Percentiles rank a stretch among this genome's conserved stretches.
phyloP scores from a whole-genome alignment of 345 rosid species.

The Murraya koenigii region DNA sequence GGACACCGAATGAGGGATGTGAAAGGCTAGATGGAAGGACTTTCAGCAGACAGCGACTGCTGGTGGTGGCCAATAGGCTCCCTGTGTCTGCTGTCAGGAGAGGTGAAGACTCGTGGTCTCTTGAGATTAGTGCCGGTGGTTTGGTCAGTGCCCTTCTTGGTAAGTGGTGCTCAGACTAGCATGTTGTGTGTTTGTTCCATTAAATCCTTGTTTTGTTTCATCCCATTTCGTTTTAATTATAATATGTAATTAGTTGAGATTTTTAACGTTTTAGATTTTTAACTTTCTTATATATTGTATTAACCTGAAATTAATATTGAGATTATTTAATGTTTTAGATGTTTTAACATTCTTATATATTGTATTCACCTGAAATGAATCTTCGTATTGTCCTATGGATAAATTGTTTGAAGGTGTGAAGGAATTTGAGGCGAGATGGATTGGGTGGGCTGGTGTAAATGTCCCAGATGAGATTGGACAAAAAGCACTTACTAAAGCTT shows the following conservation, averaged over 20 bases:
- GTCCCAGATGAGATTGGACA: conserved; percentile 97
- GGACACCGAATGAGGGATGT: conserved; percentile 41
- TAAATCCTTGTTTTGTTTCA: neutral
- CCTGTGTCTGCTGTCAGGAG: conserved; percentile 96
- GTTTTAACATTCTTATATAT: neutral
- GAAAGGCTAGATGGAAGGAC: conserved; percentile 72
- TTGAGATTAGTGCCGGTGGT: conserved; percentile 98
- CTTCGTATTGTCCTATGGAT: conserved; percentile 34
- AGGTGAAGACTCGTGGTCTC: conserved; percentile 93
- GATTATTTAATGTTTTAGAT: neutral
- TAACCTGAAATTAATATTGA: conserved; percentile 9
- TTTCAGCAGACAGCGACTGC: conserved; percentile 64
- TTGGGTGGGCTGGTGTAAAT: conserved; percentile 99
- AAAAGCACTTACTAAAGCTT: conserved; percentile 86
- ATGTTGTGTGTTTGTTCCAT: neutral
- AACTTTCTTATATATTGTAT: conserved; percentile 2
- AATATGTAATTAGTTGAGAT: neutral
- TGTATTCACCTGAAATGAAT: conserved; percentile 11
- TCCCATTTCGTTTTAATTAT: neutral
- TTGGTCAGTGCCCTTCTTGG: conserved; percentile 95
- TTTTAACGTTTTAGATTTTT: neutral
- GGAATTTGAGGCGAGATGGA: conserved; percentile 99
- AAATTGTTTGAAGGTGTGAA: conserved; percentile 72
- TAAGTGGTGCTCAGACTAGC: conserved; percentile 19
- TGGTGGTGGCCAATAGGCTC: conserved; percentile 96